Evolutionary conservation across 2,329 filamentous ascomycete genomes (phyloP).

Genomic region (Beauveria sp.): DNA sequence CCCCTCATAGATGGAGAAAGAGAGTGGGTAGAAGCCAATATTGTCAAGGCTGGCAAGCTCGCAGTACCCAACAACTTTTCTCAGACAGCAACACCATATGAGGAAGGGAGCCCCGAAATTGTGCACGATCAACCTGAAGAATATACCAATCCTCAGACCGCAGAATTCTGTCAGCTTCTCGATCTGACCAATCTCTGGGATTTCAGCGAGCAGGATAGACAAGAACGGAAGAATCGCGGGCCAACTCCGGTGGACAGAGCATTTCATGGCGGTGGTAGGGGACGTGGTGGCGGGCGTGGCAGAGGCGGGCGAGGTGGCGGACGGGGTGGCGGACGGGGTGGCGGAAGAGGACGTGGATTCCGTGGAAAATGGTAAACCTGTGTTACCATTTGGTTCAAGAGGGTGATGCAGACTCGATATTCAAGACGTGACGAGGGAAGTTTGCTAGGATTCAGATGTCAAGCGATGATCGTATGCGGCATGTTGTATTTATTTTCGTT

Average conservation of each 20-base stretch:
- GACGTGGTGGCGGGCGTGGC: slow-evolving; percentile 24
- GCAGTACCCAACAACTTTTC: slow-evolving; percentile 71
- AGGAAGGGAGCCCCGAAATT: slow-evolving; percentile 46
- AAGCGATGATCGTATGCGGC: not conserved
- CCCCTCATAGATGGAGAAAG: slow-evolving; percentile 62
- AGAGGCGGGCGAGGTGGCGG: slow-evolving; percentile 13
- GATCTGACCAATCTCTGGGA: slow-evolving; percentile 70
- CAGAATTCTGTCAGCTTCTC: slow-evolving; percentile 70
- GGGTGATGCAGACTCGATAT: not conserved
- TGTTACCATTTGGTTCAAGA: not conserved
- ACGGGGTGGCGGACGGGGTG: not conserved
- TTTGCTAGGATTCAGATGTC: not conserved
- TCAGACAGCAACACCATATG: slow-evolving; percentile 65
- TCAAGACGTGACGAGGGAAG: not conserved
- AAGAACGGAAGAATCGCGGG: slow-evolving; percentile 48
- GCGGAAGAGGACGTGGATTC: not conserved
- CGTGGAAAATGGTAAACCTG: not conserved
- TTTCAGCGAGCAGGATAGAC: slow-evolving; percentile 62
- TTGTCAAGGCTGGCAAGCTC: slow-evolving; percentile 56
- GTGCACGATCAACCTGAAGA: slow-evolving; percentile 62
- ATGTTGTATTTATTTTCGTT: not conserved
- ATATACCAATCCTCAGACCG: slow-evolving; percentile 82
- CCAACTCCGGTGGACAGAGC: slow-evolving; percentile 40
- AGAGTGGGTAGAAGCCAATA: slow-evolving; percentile 72
- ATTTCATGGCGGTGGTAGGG: slow-evolving; percentile 28